Base-by-base conservation (phyloP, 2,329 filamentous ascomycete genomes). In the Penicillium digitatum region DNA sequence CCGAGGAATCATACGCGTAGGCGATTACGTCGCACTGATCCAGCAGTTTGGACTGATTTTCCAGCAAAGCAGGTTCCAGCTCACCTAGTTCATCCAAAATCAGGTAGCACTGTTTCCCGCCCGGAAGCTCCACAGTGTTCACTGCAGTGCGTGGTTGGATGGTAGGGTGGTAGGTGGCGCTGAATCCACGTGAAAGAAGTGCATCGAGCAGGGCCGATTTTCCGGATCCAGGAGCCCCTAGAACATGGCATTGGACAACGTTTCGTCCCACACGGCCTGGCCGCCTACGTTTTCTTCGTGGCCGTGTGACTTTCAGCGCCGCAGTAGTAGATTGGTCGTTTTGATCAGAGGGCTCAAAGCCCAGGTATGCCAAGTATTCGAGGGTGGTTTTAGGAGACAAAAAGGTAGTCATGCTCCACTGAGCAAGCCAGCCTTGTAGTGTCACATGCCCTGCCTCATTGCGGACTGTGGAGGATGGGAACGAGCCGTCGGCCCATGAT, bases 351-450 rank as follows among this genome's bases (percentile, higher is more conserved):
- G 89, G 87, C 69, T 97, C 94, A 67, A 96, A 99, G 1, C 94
- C 94, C 2, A 99, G 85, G 69, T 96, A 96, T 3, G 94, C 94
- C 2, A 99, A 84, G 71, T 99, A 99, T 65, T 95, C 92, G 4
- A 99, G 81, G 0, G 94, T 97, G 0, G 90, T 96, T 70, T 94
- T 95, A 12, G 94, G 93, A 54, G 95, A 92, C 57, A 95, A 85
- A 66, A 97, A 99, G 0, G 94, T 99, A 0, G 94, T 99, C 94
- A 99, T 99, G 71, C 92, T 96, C 94, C 94, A 99, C 67, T 99
- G 94, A 4, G 94, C 94, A 35, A 99, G 83, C 94, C 94, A 99
- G 2, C 94, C 94, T 72, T 99, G 94, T 4, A 99, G 79, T 1
- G 94, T 99, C 58, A 99, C 92, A 70, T 97, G 85, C 0, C 94